A percentile compares a stretch with the other conserved stretches of the same genome.
These are phyloP conservation scores for Penicillium coprophilum DNA, from an alignment of 495 filamentous ascomycete species.

Conservation along the genomic window DNA sequence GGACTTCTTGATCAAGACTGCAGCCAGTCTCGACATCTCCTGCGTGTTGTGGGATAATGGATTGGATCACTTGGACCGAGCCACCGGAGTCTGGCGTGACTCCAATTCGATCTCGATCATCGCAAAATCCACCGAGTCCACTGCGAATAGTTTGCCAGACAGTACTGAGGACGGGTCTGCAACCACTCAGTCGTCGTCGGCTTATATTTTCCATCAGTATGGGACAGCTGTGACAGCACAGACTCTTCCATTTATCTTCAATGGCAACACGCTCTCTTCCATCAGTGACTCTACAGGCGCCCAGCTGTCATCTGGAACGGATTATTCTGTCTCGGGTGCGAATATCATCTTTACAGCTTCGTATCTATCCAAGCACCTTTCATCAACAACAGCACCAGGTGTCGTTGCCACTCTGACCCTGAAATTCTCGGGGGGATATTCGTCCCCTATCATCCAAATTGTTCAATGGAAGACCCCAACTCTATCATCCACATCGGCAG, in stretches of 20 bases:
- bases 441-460: slow-evolving; percentile 44
- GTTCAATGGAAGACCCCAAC: slow-evolving; percentile 52
- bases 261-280: slow-evolving; percentile 53
- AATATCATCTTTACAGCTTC: slow-evolving; percentile 48
- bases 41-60: slow-evolving; percentile 62
- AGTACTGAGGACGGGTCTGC: slow-evolving; percentile 50
- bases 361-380: slow-evolving; percentile 48
- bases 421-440: slow-evolving; percentile 48
- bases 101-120: slow-evolving; percentile 47
- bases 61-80: slow-evolving; percentile 41
- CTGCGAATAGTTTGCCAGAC: slow-evolving; percentile 52
- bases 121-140: slow-evolving; percentile 42
- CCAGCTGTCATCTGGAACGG: slow-evolving; percentile 31
- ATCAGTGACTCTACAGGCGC: slow-evolving; percentile 42
- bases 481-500: slow-evolving; percentile 39
- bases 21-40: slow-evolving; percentile 45
- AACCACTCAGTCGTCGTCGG: slow-evolving; percentile 46
- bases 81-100: slow-evolving; percentile 50
- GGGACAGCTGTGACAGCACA: slow-evolving; percentile 44
- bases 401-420: slow-evolving; percentile 52
- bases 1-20: slow-evolving; percentile 52
- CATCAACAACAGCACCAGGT: slow-evolving; percentile 39
- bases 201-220: slow-evolving; percentile 56
- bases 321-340: slow-evolving; percentile 47
- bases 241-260: slow-evolving; percentile 49